Base-by-base conservation (phyloP, 2,329 filamentous ascomycete genomes). In the Gyromitra esculenta region DNA sequence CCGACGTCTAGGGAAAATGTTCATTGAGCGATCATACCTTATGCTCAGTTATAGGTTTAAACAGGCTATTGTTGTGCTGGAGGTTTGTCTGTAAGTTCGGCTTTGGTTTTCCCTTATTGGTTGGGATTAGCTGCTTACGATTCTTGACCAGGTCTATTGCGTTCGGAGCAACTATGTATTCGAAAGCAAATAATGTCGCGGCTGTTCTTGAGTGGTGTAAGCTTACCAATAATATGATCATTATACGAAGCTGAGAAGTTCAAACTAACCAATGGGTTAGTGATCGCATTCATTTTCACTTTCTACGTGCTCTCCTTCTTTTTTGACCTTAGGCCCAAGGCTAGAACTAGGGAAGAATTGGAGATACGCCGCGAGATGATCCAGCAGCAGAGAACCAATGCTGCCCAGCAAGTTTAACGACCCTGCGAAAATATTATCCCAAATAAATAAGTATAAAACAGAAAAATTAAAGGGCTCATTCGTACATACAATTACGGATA, bases 271-370 rank as follows among this genome's bases (percentile, higher is more conserved):
- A 9, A 9, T 4, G 7, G 91, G 89, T 89, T 68, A 80, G 78
- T 89, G 76, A 89, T 97, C 79, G 89, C 93, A 41, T 90, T 97
- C 82, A 87, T 97, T 82, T 97, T 94, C 85, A 92, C 92, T 68
- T 91, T 94, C 82, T 98, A 97, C 85, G 87, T 96, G 77, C 88
- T 95, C 78, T 93, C 91, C 77, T 98, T 97, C 86, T 88, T 91
- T 81, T 87, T 97, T 82, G 95, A 99, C 84, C 89, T 99, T 64
- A 87, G 92, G 79, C 96, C 96, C 92, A 73, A 71, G 18, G 66
- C 77, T 18, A 73, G 77, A 13, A 79, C 77, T 31, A 70, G 65
- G 57, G 72, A 75, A 31, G 65, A 69, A 48, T 18, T 68, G n/a
- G 70, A 77, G 52, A 25, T 41, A 9, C 64, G 64, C 18, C 70